Evolutionary conservation across 106 monocot genomes (phyloP), one percentile per base, ranked within the genome.

Genomic region (Alisma plantagoaquatica): DNA sequence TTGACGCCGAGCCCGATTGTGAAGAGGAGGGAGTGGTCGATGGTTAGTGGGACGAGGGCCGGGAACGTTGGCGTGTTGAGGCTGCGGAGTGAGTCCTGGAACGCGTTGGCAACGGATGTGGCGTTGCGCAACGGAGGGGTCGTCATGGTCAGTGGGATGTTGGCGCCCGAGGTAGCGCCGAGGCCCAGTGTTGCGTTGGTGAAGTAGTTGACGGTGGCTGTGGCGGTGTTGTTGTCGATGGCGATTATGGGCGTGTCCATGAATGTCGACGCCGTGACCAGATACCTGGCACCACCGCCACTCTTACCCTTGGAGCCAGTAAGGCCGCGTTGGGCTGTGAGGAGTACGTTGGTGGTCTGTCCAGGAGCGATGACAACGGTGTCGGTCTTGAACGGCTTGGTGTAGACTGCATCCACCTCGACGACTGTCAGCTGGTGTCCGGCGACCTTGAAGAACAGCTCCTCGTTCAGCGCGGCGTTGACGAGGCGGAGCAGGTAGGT

Each of bases 321-420:
- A n/a, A 54, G 27, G 33, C 19, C 10, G 12, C 53, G 59, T 55
- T 75, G 30, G n/a, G 83, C 75, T 12, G 30, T 33, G 51, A 83
- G 54, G 31, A 83, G 78, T 64, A 69, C 75, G 51, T 76, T 80
- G 27, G 66, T 80, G 53, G 85, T 85, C 57, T 85, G 85, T 45
- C 85, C 85, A 0, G 85, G 85, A n/a, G 76, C 33, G 65, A 85
- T 38, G 61, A 85, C 41, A 12, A 85, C 6, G 26, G 69, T 70
- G 69, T 66, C 51, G 7, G 72, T 69, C 21, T 46, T 53, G 65
- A 84, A 84, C 20, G 79, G 84, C 54, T 84, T 84, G 14, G 58
- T 70, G 62, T 80, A 85, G 32, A 33, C n/a, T 15, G 76, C 85
- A 44, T 85, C 85, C 4, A 50, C 69, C 49, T 80, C 85, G 23